Evolutionary conservation across 192 early-diverging fungal species (phyloP), one percentile per base, ranked within the genome.

Genomic region (Rhizoclosmatium sp.): DNA sequence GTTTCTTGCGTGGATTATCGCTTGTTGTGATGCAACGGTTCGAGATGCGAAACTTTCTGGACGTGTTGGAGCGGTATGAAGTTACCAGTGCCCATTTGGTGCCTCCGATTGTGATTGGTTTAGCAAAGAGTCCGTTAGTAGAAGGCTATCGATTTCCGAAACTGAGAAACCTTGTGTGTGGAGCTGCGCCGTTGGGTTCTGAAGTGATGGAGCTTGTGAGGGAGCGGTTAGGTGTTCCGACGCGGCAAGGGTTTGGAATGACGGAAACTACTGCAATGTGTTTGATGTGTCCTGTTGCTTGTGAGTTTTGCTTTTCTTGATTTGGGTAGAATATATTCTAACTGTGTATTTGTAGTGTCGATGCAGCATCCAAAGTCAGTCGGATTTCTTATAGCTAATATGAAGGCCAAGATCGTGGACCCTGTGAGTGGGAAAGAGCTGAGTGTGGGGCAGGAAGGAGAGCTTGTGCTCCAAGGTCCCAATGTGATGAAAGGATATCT

Each of bases 401-500:
- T 91, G 81, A 80, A 91, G 65, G 92, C 92, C 60, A 93, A 92
- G 41, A 70, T 99, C 5, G 84, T 99, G 5, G 88, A 94, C 68
- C 85, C 83, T n/a, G 90, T 92, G 39, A 80, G 93, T 14, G 92
- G 91, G 3, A 85, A 87, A 67, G 91, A 91, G 66, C 71, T 92
- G 12, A 87, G 82, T 0, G 68, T 81, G 41, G 82, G 85, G 49
- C 78, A 92, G 66, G 74, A 71, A 0, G 97, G 96, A 46, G 96
- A 99, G 84, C 83, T 99, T 60, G 96, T 93, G 86, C 78, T 96
- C 68, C 89, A 91, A n/a, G 94, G 94, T 0, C 94, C 95, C 21
- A 98, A 93, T 77, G 82, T 97, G 69, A 96, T 96, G 95, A 91
- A 91, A 75, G 41, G 93, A 0, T 98, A 98, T 83, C 88, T 92